Conservation (phyloP, 208 protist species). For the Leishmania mexicana region DNA sequence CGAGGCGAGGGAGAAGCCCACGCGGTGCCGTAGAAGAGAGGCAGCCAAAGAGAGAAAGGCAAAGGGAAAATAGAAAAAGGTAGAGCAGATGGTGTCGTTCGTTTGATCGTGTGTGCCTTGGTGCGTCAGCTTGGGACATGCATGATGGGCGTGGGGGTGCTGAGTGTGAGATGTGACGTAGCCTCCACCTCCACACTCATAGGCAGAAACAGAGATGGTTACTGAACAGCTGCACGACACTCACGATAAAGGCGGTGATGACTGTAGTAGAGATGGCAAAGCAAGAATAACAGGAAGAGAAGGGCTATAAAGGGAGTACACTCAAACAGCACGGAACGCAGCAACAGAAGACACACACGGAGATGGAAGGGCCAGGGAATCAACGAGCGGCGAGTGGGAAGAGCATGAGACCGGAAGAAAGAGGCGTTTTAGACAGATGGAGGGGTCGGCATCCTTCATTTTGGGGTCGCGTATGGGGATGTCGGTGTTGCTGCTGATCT, state of each 20-base stretch:
- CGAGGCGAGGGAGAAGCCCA: neutral
- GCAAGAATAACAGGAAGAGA: too few species aligned
- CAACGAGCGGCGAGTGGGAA: neutral
- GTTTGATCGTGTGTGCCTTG: neutral
- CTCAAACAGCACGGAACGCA: neutral
- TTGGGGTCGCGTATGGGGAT: neutral
- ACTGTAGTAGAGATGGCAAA: neutral
- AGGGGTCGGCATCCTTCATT: neutral
- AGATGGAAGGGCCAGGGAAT: neutral
- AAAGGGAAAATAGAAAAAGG: neutral
- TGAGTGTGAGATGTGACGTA: neutral
- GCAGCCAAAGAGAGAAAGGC: neutral
- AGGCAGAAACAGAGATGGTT: neutral
- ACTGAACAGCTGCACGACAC: neutral
- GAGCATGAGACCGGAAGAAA: neutral
- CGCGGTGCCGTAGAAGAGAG: neutral
- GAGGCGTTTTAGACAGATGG: too few species aligned
- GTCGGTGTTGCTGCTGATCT: neutral
- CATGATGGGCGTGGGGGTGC: too few species aligned
- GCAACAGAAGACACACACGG: neutral
- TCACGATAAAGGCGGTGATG: neutral
- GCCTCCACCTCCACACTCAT: neutral
- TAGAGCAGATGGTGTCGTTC: too few species aligned
- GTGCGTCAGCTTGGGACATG: neutral
- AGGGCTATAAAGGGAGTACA: neutral